A percentile compares a stretch with the other conserved stretches of the same genome.
Conservation (phyloP, 371 early-diverging fungal genomes). For the Apophysomyces ossiformis region DNA sequence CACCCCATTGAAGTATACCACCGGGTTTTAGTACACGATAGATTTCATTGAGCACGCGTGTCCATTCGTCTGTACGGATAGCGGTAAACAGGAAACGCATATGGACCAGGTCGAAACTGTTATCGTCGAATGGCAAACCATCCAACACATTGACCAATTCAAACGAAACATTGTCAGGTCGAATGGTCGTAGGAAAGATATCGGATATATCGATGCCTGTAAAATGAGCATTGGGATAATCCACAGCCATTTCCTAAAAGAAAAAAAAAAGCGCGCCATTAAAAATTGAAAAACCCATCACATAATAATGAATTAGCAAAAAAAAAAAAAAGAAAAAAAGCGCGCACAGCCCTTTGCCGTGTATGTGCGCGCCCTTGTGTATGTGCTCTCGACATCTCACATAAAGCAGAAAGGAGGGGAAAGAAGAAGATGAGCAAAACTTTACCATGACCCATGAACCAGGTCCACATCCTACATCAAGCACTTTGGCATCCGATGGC, state of each 20-base stretch:
- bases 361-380: too few relatives aligned
- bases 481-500: slow-evolving; percentile 25
- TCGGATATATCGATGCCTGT: slow-evolving; percentile 60
- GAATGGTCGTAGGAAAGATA: slow-evolving; percentile 47
- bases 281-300: too few relatives aligned
- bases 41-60: slow-evolving; percentile 36
- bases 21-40: slow-evolving; percentile 53
- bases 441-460: slow-evolving; percentile 33
- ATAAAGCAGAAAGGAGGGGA: too few relatives aligned
- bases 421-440: too few relatives aligned
- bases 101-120: slow-evolving; percentile 54
- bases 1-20: slow-evolving; percentile 47
- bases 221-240: slow-evolving; percentile 55
- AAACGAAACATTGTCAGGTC: slow-evolving; percentile 52
- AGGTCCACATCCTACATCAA: slow-evolving; percentile 34
- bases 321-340: too few relatives aligned
- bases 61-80: slow-evolving; percentile 41
- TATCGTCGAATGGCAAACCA: slow-evolving; percentile 47
- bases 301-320: too few relatives aligned
- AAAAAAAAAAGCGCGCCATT: background rate
- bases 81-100: slow-evolving; percentile 48
- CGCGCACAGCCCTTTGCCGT: background rate
- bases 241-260: slow-evolving; percentile 60
- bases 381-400: too few relatives aligned
- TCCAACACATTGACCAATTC: slow-evolving; percentile 38